phyloP scores from a whole-genome alignment of 1,284 basidiomycete species.

The Naganishia liquefaciens region DNA sequence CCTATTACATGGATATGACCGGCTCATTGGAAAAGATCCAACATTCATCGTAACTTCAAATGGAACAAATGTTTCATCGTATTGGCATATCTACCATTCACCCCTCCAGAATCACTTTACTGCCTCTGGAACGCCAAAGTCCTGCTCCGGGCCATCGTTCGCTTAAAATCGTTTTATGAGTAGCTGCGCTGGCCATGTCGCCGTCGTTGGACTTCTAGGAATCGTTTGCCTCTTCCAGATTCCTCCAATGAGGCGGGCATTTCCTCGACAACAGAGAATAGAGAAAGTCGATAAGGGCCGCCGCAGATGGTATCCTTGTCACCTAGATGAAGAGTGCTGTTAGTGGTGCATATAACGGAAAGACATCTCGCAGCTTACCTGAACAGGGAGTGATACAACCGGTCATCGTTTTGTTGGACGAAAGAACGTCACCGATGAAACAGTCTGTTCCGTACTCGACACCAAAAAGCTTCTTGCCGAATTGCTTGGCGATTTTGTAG shows the following conservation, averaged over 20 bases:
- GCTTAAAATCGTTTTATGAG: too few species aligned
- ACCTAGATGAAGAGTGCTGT: not conserved
- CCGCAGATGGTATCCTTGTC: not conserved
- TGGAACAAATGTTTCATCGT: too few species aligned
- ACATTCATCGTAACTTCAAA: too few species aligned
- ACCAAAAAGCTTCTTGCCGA: slow-evolving; percentile 36
- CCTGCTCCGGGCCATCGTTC: too few species aligned
- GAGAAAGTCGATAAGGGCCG: not conserved
- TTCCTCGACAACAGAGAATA: not conserved
- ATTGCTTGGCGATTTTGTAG: slow-evolving; percentile 10
- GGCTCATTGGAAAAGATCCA: too few species aligned
- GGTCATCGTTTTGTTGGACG: slow-evolving; percentile 28
- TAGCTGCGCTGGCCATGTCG: not conserved
- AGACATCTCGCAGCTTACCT: slow-evolving; percentile 1
- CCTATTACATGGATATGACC: too few species aligned
- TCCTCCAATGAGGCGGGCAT: not conserved
- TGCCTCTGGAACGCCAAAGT: too few species aligned
- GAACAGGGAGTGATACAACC: slow-evolving; percentile 34
- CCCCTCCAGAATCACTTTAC: too few species aligned
- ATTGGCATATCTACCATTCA: too few species aligned
- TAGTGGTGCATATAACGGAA: not conserved
- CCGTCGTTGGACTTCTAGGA: slow-evolving; percentile 2
- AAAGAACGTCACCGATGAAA: slow-evolving; percentile 37
- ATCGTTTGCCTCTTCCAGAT: not conserved
- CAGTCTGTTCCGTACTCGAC: slow-evolving; percentile 37